A percentile compares a stretch with the other conserved stretches of the same genome.
These are phyloP conservation scores for Cryptococcus jaspeensis DNA, from an alignment of 1,284 basidiomycete genomes.

Conservation along the genomic window DNA sequence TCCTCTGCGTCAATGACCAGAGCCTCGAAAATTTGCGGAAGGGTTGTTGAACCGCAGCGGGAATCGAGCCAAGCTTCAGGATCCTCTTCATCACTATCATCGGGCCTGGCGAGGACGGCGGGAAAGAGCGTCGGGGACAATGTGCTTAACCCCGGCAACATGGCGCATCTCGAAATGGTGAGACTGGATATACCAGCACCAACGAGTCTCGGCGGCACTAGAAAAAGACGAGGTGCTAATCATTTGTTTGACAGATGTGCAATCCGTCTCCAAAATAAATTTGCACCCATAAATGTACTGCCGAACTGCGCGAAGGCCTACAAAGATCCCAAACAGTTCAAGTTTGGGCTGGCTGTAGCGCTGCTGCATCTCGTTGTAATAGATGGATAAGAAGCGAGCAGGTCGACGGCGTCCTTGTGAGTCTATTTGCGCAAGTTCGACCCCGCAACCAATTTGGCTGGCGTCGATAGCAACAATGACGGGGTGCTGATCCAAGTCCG, in stretches of 20 bases:
- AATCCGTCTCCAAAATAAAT: too few relatives aligned
- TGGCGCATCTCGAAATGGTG: constrained; percentile 8
- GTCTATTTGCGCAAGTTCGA: not conserved
- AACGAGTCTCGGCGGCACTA: constrained; percentile 5
- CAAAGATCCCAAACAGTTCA: too few relatives aligned
- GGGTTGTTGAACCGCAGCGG: not conserved
- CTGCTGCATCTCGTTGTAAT: constrained; percentile 14
- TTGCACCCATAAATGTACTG: too few relatives aligned
- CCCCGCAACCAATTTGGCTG: not conserved
- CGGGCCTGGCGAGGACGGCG: not conserved
- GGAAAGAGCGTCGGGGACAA: constrained; percentile 3
- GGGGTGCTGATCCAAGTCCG: not conserved
- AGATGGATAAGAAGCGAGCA: constrained; percentile 8
- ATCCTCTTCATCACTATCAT: not conserved
- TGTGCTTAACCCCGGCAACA: too few relatives aligned
- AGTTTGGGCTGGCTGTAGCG: too few relatives aligned
- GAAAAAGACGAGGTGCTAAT: too few relatives aligned
- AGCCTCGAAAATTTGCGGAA: not conserved
- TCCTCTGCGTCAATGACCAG: not conserved
- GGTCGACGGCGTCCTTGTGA: not conserved
- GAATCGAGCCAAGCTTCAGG: constrained; percentile 4
- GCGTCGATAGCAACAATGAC: not conserved
- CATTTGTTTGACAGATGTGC: too few relatives aligned
- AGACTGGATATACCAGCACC: constrained; percentile 12
- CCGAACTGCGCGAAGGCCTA: too few relatives aligned